Conservation (phyloP, 2,329 filamentous ascomycete species). For the Fusarium avenaceum region DNA sequence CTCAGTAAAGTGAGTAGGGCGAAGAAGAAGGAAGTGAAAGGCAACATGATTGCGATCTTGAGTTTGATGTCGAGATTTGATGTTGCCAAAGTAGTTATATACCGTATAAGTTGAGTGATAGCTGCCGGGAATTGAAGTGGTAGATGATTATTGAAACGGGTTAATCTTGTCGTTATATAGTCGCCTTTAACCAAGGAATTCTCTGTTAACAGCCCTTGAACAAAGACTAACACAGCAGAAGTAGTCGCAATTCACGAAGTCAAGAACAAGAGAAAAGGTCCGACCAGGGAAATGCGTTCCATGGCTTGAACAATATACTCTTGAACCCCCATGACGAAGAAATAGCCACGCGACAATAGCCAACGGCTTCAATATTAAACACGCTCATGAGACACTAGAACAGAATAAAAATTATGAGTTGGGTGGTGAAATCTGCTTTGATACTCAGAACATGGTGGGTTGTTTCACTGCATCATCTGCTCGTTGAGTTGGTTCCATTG, state of each 20-base stretch:
- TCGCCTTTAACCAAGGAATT: constrained; percentile 4
- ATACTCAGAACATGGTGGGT: constrained; percentile 30
- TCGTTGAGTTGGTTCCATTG: constrained; percentile 28
- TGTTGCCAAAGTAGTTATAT: background rate
- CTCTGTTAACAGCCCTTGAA: constrained; percentile 9
- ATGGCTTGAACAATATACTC: constrained; percentile 30
- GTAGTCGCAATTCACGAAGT: constrained; percentile 12
- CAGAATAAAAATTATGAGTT: constrained; percentile 3
- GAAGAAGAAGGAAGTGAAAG: constrained; percentile 11
- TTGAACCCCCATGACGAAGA: constrained; percentile 19
- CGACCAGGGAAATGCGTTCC: background rate
- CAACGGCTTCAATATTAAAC: constrained; percentile 20
- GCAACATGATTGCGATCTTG: constrained; percentile 21
- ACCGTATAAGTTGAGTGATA: background rate
- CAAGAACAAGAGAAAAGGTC: constrained; percentile 6
- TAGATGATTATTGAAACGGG: constrained; percentile 1
- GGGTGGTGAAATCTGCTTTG: constrained; percentile 16
- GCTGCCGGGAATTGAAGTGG: background rate
- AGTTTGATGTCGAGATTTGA: background rate
- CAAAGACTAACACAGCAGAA: constrained; percentile 34
- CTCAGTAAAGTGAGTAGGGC: constrained; percentile 18
- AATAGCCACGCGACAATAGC: constrained; percentile 28
- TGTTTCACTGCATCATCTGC: constrained; percentile 43
- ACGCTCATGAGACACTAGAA: constrained; percentile 37
- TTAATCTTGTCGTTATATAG: constrained; percentile 31